These are phyloP conservation scores for Leptodermis oblonga DNA, from an alignment of 257 asterid genomes.

Conservation along the genomic window DNA sequence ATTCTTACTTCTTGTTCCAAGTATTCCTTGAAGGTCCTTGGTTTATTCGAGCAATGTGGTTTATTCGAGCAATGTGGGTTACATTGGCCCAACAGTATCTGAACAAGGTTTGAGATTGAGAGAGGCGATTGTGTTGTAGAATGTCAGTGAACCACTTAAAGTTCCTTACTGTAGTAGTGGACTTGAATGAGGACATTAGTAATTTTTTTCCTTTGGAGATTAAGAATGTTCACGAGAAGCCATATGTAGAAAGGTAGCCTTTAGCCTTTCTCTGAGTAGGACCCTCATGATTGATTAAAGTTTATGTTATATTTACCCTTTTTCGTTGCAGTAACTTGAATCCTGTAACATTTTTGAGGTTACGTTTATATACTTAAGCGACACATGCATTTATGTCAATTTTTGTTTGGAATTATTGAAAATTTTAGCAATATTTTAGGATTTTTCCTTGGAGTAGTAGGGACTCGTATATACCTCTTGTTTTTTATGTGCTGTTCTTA, in stretches of 20 bases:
- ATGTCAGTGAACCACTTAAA: too few species aligned
- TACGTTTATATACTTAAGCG: too few species aligned
- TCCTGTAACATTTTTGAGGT: too few species aligned
- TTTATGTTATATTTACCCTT: background rate
- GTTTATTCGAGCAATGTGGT: background rate
- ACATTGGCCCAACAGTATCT: background rate
- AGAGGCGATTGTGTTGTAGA: too few species aligned
- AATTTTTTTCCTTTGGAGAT: too few species aligned
- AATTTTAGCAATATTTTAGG: background rate
- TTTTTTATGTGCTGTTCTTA: conserved; percentile 8
- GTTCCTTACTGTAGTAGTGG: too few species aligned
- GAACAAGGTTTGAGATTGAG: background rate
- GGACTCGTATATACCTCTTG: background rate
- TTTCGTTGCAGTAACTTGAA: too few species aligned
- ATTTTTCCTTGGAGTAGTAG: background rate
- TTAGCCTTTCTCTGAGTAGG: background rate
- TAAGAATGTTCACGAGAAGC: background rate
- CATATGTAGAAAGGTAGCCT: background rate
- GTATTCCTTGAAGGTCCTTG: background rate
- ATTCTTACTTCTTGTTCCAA: background rate
- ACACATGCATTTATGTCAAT: background rate
- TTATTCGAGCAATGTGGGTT: background rate
- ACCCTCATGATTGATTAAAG: background rate
- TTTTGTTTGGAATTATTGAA: background rate
- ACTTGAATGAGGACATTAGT: too few species aligned